Percentiles rank a stretch among this genome's conserved stretches.
These are phyloP conservation scores for Xylaria polymorpha DNA, from an alignment of 2,329 filamentous ascomycete species.

Conservation along the genomic window DNA sequence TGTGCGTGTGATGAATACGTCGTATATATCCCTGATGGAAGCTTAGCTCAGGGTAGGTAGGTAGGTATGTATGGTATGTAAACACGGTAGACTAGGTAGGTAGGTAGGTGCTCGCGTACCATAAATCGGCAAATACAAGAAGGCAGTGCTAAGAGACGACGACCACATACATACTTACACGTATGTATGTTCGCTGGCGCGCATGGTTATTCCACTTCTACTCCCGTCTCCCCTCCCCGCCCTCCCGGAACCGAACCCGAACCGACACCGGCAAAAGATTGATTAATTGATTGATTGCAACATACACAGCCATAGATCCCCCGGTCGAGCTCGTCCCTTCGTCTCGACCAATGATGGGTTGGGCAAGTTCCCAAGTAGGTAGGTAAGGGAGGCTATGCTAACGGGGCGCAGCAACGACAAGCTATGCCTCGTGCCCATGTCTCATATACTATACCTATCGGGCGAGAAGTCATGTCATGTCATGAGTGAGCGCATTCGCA, in stretches of 20 bases:
- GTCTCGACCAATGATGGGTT: conserved; percentile 23
- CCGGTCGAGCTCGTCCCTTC: background rate
- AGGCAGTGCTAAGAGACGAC: background rate
- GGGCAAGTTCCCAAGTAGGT: conserved; percentile 33
- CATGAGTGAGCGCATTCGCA: background rate
- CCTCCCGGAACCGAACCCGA: background rate
- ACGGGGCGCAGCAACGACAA: conserved; percentile 30
- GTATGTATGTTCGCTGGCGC: no score
- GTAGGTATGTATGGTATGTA: no score
- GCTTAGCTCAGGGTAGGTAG: no score
- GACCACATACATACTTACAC: no score
- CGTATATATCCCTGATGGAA: no score
- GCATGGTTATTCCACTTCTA: conserved; percentile 6
- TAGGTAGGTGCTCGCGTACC: no score
- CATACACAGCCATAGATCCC: background rate
- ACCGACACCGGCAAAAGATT: background rate
- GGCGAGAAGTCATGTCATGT: background rate
- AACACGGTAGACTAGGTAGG: no score
- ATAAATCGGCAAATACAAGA: background rate
- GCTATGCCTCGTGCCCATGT: conserved; percentile 11
- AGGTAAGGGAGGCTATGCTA: conserved; percentile 36
- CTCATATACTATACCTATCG: conserved; percentile 2
- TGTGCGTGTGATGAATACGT: no score
- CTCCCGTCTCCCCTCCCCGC: background rate
- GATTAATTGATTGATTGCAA: background rate